Conservation (phyloP, 2,329 filamentous ascomycete species). For the Pleurostoma richardsiae region DNA sequence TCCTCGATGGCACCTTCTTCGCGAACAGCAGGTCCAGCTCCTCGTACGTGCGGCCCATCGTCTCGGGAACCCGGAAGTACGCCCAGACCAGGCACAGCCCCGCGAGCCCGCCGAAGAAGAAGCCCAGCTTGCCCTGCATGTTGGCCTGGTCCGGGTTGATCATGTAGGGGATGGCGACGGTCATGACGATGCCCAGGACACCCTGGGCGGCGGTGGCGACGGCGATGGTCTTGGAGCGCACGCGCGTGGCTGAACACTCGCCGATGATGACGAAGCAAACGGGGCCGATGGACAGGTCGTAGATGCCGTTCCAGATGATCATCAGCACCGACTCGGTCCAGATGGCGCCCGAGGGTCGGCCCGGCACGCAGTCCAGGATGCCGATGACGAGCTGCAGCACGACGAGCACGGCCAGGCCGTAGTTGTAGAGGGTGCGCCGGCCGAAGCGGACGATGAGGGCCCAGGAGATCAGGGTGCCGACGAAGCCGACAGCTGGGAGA, state of each 20-base stretch:
- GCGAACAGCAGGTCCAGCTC: slow-evolving; percentile 4
- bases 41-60: slow-evolving; percentile 18
- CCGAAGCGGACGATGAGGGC: slow-evolving; percentile 41
- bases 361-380: slow-evolving; percentile 38
- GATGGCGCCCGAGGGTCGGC: slow-evolving; percentile 26
- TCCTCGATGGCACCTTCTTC: slow-evolving; percentile 3
- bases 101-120: slow-evolving; percentile 32
- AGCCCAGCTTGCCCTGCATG: slow-evolving; percentile 34
- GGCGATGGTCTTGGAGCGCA: slow-evolving; percentile 38
- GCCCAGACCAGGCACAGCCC: slow-evolving; percentile 28
- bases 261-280: slow-evolving; percentile 50
- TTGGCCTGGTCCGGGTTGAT: slow-evolving; percentile 37
- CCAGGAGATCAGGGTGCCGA: slow-evolving; percentile 51
- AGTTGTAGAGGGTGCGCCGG: slow-evolving; percentile 44
- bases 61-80: slow-evolving; percentile 23
- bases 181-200: slow-evolving; percentile 33
- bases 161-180: slow-evolving; percentile 36
- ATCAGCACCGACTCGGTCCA: slow-evolving; percentile 47
- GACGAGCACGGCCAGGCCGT: slow-evolving; percentile 36
- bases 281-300: slow-evolving; percentile 46
- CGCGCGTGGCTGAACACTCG: slow-evolving; percentile 38
- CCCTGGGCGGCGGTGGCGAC: slow-evolving; percentile 36
- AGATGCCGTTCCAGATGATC: slow-evolving; percentile 44
- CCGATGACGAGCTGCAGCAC: slow-evolving; percentile 41
- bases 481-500: slow-evolving; percentile 38